Conservation (phyloP, 208 protist genomes). For the Trypanosoma vivax region DNA sequence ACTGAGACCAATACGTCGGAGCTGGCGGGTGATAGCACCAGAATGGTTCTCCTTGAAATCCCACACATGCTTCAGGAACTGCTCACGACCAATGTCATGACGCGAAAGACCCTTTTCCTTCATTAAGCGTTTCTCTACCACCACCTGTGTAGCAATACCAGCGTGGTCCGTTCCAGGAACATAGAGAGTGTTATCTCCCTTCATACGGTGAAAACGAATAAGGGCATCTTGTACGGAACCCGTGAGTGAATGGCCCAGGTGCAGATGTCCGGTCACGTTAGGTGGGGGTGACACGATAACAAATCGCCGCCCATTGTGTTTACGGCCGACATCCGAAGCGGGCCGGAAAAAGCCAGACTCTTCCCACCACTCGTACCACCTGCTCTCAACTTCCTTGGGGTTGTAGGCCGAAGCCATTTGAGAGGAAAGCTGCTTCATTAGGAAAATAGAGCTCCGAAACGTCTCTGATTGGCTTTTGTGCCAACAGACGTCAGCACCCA, state of each 20-base stretch:
- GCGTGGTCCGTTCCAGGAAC: constrained; percentile 99
- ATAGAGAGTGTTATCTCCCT: constrained; percentile 96
- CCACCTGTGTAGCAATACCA: constrained; percentile 98
- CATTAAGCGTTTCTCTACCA: constrained; percentile 97
- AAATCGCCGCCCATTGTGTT: constrained; percentile 80
- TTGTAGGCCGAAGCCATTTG: constrained; percentile 91
- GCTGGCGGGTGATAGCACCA: constrained; percentile 93
- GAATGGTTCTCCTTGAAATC: constrained; percentile 98
- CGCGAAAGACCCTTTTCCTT: constrained; percentile 81
- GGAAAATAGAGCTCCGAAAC: constrained; percentile 44
- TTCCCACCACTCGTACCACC: constrained; percentile 99
- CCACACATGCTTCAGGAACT: constrained; percentile 96
- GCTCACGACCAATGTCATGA: constrained; percentile 96
- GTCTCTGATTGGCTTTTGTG: constrained; percentile 8
- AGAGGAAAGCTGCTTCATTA: constrained; percentile 71
- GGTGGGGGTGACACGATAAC: constrained; percentile 98
- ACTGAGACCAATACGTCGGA: constrained; percentile 94
- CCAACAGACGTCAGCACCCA: too few species aligned
- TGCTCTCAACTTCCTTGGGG: constrained; percentile 92
- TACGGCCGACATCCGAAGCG: constrained; percentile 55
- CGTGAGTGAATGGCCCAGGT: constrained; percentile 99
- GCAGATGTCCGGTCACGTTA: constrained; percentile 99
- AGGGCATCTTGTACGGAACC: constrained; percentile 94
- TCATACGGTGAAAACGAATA: constrained; percentile 95
- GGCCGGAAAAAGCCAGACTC: constrained; percentile 94